phyloP scores from a whole-genome alignment of 176 grass and related monocot genomes.

The barley (Hordeum vulgare) region MorexV3_pseudomolecules_assembly NC_058521.1:482250028-482250527 shows the following conservation, averaged over 20 bases:
- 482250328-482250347: background rate
- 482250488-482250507: background rate
- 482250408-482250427: background rate
- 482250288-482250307: background rate
- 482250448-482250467: slow-evolving; percentile 21
- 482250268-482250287: background rate
- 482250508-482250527: background rate
- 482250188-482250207: slow-evolving; percentile 78
- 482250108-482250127: slow-evolving; percentile 74
- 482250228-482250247: background rate
- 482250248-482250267: background rate
- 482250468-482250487: background rate
- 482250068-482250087: slow-evolving; percentile 65
- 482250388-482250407: background rate
- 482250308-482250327: background rate
- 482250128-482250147: slow-evolving; percentile 69
- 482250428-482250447: background rate
- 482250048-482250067: slow-evolving; percentile 57
- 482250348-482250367: background rate
- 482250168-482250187: slow-evolving; percentile 77
- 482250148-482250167: slow-evolving; percentile 85
- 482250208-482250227: slow-evolving; percentile 26
- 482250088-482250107: slow-evolving; percentile 78
- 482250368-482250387: slow-evolving; percentile 21
- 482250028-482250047: slow-evolving; percentile 22